Conservation (phyloP, 805 yeast species). For the Phaffomyces antillensis region DNA sequence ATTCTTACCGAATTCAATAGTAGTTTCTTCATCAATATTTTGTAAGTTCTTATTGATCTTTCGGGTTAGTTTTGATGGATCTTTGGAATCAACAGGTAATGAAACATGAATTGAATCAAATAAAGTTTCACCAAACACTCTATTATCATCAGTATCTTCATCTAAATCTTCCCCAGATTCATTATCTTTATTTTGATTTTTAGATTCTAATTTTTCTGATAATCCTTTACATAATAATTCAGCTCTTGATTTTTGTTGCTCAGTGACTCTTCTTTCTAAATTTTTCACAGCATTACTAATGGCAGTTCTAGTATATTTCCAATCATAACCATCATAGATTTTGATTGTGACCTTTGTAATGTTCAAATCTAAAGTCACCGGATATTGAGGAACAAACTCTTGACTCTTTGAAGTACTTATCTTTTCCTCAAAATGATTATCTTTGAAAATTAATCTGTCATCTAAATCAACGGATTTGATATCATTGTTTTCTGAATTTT, state of each 20-base stretch:
- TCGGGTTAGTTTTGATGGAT: conserved; percentile 39
- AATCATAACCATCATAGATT: conserved; percentile 87
- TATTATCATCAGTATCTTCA: conserved; percentile 5
- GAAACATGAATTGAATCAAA: conserved; percentile 78
- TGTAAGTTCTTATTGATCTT: conserved; percentile 48
- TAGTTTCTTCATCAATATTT: conserved; percentile 9
- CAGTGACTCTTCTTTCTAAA: conserved; percentile 44
- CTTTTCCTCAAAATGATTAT: conserved; percentile 18
- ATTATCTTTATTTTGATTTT: no score
- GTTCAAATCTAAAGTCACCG: conserved; percentile 22
- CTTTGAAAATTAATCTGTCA: conserved; percentile 18
- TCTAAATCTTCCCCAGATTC: no score
- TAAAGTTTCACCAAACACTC: conserved; percentile 51
- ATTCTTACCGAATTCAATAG: conserved; percentile 21
- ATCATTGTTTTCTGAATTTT: neutral
- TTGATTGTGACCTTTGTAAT: conserved; percentile 34
- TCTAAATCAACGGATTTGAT: conserved; percentile 13
- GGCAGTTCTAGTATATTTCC: conserved; percentile 68
- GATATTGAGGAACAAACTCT: neutral
- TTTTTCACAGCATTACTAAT: conserved; percentile 59
- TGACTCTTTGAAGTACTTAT: neutral
- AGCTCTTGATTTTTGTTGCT: conserved; percentile 9
- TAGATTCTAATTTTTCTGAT: neutral
- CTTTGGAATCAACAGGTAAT: conserved; percentile 35
- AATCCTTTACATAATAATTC: neutral